phyloP scores from a whole-genome alignment of 2,329 filamentous ascomycete genomes.

The Talaromyces verruculosus region DNA sequence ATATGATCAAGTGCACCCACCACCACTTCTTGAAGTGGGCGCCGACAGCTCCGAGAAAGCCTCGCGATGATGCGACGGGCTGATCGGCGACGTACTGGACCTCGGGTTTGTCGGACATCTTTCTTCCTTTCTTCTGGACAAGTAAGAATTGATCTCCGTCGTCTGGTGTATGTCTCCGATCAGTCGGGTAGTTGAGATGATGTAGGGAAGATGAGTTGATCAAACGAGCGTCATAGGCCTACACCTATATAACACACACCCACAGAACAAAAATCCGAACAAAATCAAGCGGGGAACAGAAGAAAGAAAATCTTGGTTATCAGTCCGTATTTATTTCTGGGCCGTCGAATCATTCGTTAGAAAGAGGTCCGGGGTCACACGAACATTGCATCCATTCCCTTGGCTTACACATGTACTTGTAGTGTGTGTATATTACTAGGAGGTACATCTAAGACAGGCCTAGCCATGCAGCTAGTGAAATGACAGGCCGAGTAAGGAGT shows the following conservation, averaged over 20 bases:
- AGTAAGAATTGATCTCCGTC: neutral
- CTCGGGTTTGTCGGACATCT: slow-evolving; percentile 13
- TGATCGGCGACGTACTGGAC: neutral
- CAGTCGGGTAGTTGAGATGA: neutral
- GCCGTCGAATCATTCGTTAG: neutral
- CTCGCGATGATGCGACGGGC: slow-evolving; percentile 27
- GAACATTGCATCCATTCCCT: slow-evolving; percentile 2
- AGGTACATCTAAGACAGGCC: neutral
- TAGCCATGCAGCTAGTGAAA: neutral
- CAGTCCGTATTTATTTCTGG: neutral
- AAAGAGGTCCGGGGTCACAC: neutral
- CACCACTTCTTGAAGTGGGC: slow-evolving; percentile 50
- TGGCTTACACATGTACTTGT: neutral
- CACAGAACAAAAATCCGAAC: neutral
- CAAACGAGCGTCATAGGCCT: neutral
- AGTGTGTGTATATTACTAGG: neutral
- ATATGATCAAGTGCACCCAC: slow-evolving; percentile 55
- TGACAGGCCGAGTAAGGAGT: neutral
- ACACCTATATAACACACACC: neutral
- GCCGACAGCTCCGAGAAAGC: slow-evolving; percentile 30
- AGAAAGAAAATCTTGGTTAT: neutral
- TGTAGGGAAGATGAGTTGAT: neutral
- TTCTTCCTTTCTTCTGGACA: neutral
- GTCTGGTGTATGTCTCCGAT: neutral
- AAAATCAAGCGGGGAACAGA: neutral